A percentile compares a stretch with the other conserved stretches of the same genome.
These are phyloP conservation scores for Penicillium janthinellum DNA, from an alignment of 2,329 filamentous ascomycete genomes.

Conservation along the genomic window DNA sequence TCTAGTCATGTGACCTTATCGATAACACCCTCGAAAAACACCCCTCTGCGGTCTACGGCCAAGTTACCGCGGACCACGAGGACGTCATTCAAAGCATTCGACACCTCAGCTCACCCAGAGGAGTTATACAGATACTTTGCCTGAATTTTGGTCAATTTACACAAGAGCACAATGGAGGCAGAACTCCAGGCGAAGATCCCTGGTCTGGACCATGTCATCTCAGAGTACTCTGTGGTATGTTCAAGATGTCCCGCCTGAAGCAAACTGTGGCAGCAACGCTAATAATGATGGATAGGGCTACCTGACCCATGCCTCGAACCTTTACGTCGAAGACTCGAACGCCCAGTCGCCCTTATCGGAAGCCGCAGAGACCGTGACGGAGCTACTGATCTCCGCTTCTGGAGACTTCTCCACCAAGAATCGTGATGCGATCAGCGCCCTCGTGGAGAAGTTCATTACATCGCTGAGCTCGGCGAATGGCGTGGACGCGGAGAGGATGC, in stretches of 20 bases:
- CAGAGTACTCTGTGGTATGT: constrained; percentile 77
- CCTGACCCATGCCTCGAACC: constrained; percentile 85
- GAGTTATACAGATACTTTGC: neutral
- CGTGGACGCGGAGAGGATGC: constrained; percentile 64
- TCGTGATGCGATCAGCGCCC: constrained; percentile 74
- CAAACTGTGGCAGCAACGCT: constrained; percentile 10
- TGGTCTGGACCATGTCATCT: constrained; percentile 83
- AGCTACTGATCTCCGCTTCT: constrained; percentile 89
- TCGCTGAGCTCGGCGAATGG: constrained; percentile 76
- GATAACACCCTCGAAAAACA: constrained; percentile 29
- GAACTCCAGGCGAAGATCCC: constrained; percentile 84
- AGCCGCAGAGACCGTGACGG: constrained; percentile 80
- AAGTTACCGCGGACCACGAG: constrained; percentile 20
- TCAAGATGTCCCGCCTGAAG: constrained; percentile 1
- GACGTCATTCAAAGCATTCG: constrained; percentile 11
- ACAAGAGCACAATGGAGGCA: constrained; percentile 68
- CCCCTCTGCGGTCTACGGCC: constrained; percentile 10
- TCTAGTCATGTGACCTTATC: constrained; percentile 28
- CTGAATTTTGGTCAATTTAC: neutral
- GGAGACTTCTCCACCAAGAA: constrained; percentile 73
- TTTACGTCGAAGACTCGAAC: constrained; percentile 71
- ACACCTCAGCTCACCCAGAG: neutral
- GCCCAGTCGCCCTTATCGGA: constrained; percentile 78
- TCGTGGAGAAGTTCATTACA: constrained; percentile 88
- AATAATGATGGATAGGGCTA: constrained; percentile 62